Evolutionary conservation across 305 asterid genomes (phyloP), one percentile per base, ranked within the genome.

Genomic region (Rubia balearica): DNA sequence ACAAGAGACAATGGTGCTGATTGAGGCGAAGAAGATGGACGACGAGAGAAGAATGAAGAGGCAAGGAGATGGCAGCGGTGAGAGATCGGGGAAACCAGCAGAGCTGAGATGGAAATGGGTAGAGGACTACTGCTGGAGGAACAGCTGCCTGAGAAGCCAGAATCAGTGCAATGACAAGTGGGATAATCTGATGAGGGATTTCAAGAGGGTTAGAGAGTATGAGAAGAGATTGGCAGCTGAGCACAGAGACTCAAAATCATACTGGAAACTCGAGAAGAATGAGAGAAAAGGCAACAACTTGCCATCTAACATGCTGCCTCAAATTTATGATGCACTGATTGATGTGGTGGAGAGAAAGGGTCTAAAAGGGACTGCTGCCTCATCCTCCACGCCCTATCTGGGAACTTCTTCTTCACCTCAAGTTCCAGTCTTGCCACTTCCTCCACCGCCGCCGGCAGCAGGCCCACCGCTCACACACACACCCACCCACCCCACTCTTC

Each of bases 101-200:
- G 97, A 92, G 83, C 83, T 90, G 49, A 82, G 98, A 67, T 92
- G 98, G 98, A 92, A 92, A 74, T 90, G 98, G 93, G 95, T 92
- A 14, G 98, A 92, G 78, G 97, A 92, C 41, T 92, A 87, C 60
- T 92, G 98, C 77, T 90, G 97, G 96, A 86, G 79, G 14, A 78
- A 83, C 30, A 90, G 89, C 11, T 90, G 97, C 46, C 81, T 86
- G 67, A 77, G 98, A 65, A 92, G 98, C 82, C 98, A 92, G 61
- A 92, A 88, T 11, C 98, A 92, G 84, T 92, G 98, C 70, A 92
- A 92, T 62, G 98, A 92, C 40, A 92, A 92, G 51, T 90, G 97
- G 98, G 98, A 92, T 71, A 92, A 90, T 85, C 81, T 92, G 22
- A 92, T 92, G 97, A 81, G 97, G 62, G 98, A 92, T 84, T 92